Conservation (phyloP, 1,139 yeast species). For the Taphrina betulina region DNA sequence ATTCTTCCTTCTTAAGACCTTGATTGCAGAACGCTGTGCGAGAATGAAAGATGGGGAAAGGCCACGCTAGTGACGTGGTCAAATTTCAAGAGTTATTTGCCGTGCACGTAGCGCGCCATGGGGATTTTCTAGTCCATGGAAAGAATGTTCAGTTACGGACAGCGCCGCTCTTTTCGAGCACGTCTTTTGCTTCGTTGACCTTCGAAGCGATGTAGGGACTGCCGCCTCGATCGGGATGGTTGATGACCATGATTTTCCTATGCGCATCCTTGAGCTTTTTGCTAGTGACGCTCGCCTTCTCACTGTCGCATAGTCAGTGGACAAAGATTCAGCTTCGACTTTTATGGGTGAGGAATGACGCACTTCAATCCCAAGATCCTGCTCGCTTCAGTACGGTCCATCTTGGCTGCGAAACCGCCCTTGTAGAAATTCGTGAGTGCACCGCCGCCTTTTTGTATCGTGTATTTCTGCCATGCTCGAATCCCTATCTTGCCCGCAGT, state of each 20-base stretch:
- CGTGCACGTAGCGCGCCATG: too few species aligned
- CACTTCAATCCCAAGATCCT: slow-evolving; percentile 73
- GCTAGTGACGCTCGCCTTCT: slow-evolving; percentile 64
- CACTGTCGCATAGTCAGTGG: slow-evolving; percentile 42
- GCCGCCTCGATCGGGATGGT: slow-evolving; percentile 98
- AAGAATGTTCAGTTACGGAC: slow-evolving; percentile 24
- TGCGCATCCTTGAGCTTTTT: slow-evolving; percentile 86
- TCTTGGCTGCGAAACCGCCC: slow-evolving; percentile 87
- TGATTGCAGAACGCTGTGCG: too few species aligned
- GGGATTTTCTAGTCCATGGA: too few species aligned
- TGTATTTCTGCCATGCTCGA: slow-evolving; percentile 32
- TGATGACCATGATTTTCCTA: slow-evolving; percentile 85
- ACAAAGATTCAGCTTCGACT: not conserved
- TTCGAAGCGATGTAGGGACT: slow-evolving; percentile 93
- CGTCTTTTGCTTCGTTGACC: slow-evolving; percentile 94
- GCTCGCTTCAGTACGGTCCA: slow-evolving; percentile 87
- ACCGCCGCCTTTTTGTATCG: slow-evolving; percentile 33
- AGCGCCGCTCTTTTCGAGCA: slow-evolving; percentile 59
- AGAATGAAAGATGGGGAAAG: too few species aligned
- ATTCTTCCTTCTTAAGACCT: too few species aligned
- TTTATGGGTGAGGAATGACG: not conserved
- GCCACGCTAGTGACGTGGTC: too few species aligned
- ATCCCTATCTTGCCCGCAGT: slow-evolving; percentile 32
- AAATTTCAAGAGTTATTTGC: too few species aligned
- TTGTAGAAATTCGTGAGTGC: slow-evolving; percentile 59